A percentile compares a stretch with the other conserved stretches of the same genome.
Conservation (phyloP, 1,284 basidiomycete genomes). For the Agroathelia rolfsii region DNA sequence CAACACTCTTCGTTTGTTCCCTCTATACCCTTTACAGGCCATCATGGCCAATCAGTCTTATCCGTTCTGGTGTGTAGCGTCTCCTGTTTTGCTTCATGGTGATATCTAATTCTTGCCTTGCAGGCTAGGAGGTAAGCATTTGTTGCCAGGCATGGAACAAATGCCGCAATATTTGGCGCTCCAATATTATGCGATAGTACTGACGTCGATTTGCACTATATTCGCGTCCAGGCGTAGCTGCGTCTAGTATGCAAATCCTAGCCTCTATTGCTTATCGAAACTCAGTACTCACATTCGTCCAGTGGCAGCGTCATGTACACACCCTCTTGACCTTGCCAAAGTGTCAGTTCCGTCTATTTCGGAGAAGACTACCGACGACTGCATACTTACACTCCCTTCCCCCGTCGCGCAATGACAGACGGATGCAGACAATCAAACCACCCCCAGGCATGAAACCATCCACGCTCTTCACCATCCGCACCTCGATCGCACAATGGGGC, state of each 20-base stretch:
- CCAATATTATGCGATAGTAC: constrained; percentile 5
- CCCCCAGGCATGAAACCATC: constrained; percentile 37
- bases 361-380: too few species aligned
- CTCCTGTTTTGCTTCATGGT: constrained; percentile 7
- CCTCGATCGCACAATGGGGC: constrained; percentile 51
- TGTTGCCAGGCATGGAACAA: constrained; percentile 5
- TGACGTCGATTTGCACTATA: too few species aligned
- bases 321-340: constrained; percentile 81
- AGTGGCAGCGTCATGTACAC: constrained; percentile 84
- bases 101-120: constrained; percentile 8
- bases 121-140: constrained; percentile 64
- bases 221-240: constrained; percentile 60
- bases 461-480: constrained; percentile 45
- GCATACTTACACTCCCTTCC: too few species aligned
- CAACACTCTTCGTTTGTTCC: too few species aligned
- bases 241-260: constrained; percentile 48
- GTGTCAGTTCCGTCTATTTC: constrained; percentile 44
- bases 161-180: constrained; percentile 4
- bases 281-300: constrained; percentile 8
- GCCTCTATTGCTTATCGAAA: constrained; percentile 6
- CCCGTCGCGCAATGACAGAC: too few species aligned
- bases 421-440: constrained; percentile 64
- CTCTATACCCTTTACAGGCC: too few species aligned
- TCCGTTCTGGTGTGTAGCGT: constrained; percentile 52
- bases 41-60: too few species aligned